Conservation (phyloP, 177 flowering plant species). For the Tripterygium wilfordii region DNA sequence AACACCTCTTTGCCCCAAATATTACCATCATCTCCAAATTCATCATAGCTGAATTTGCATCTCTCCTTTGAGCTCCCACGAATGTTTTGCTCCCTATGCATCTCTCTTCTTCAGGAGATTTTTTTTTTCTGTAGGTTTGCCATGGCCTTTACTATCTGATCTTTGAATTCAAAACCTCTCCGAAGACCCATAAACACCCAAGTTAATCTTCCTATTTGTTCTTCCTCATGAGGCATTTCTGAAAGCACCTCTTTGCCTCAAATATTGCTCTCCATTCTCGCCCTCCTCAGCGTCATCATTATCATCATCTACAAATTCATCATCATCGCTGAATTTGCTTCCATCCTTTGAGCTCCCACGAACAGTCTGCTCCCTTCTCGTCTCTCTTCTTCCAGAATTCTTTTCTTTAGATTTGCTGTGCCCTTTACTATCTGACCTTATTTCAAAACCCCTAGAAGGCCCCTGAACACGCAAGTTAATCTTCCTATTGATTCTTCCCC, state of each 20-base stretch:
- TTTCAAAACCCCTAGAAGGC: constrained; percentile 9
- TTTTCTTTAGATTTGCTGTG: constrained; percentile 6
- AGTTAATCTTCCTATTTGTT: constrained; percentile 6
- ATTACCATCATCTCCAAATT: background rate
- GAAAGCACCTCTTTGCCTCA: constrained; percentile 3
- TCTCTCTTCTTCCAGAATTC: constrained; percentile 2
- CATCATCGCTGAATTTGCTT: background rate
- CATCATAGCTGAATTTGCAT: background rate
- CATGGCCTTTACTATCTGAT: background rate
- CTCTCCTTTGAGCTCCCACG: constrained; percentile 2
- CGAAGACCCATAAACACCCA: constrained; percentile 2
- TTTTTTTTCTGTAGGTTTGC: too few relatives aligned
- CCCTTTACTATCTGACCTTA: constrained; percentile 8
- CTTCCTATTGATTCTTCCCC: constrained; percentile 13
- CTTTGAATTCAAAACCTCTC: background rate
- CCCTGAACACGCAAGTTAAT: constrained; percentile 4
- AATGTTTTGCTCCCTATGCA: background rate
- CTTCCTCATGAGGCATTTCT: constrained; percentile 11
- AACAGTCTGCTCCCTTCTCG: background rate
- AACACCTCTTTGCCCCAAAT: constrained; percentile 9
- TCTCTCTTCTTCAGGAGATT: constrained; percentile 11
- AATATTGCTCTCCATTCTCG: constrained; percentile 16
- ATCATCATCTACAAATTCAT: background rate
- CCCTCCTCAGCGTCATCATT: constrained; percentile 23
- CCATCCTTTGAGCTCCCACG: background rate